Base-by-base conservation (phyloP, 768 basidiomycete genomes). In the Macrolepiota fuliginosa region DNA sequence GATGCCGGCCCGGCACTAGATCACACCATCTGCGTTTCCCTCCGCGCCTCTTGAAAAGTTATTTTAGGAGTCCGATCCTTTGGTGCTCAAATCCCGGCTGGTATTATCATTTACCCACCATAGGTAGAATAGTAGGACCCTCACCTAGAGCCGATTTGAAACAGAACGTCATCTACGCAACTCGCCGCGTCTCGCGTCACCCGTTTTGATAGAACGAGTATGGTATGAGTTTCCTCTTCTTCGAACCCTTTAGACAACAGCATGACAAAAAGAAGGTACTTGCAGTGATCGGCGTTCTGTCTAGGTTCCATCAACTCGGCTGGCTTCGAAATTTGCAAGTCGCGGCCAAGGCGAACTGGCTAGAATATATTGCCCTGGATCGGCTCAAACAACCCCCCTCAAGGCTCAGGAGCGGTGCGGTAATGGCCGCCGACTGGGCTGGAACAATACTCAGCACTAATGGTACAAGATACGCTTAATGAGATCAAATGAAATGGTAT, bases 261-360 rank as follows among this genome's bases (percentile, higher is more conserved):
- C 17, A 13, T 54, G 53, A 54, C 51, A 24, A 39, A 19, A 24
- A 54, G 53, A 40, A 54, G 36, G 32, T 42, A 19, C 29, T 32
- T 32, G 29, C 37, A 5, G 11, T 59, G 58, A 59, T 58, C 56
- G 56, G 56, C 36, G 56, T 57, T 57, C 56, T 57, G n/a, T 7
- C 15, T 35, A 54, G 0, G 24, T 17, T 11, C 36, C 35, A 39
- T 24, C 36, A 36, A 24, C 4, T n/a, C 15, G 36, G 53, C 19
- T 15, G 40, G 3, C 54, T 42, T 56, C 40, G n/a, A 42, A 10
- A 9, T 35, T 25, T 45, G 5, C 35, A 5, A 25, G 47, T 50
- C 24, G 32, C 9, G 56, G 19, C 56, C 32, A 40, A 49, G 46
- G 11, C 35, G 24, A 22, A 46, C 56, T 56, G 39, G 9, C 56